phyloP scores from a whole-genome alignment of 192 early-diverging fungal genomes.

The Mortierella claussenii region DNA sequence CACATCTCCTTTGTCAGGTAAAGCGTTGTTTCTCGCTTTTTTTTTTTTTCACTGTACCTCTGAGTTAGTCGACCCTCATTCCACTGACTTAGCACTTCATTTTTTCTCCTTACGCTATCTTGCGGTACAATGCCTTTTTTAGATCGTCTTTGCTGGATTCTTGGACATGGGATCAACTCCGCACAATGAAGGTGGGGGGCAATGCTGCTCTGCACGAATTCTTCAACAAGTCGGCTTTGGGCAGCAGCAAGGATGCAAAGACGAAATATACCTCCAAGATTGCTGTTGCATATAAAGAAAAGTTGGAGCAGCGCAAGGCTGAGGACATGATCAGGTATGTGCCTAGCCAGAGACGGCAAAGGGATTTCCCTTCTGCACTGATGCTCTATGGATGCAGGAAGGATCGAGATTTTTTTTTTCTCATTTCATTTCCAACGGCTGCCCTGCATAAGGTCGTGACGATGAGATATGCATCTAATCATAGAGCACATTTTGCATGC shows the following conservation, averaged over 20 bases:
- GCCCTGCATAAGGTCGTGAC: neutral
- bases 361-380: too few relatives aligned
- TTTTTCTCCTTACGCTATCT: neutral
- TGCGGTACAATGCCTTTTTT: neutral
- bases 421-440: constrained; percentile 18
- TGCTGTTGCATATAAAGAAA: constrained; percentile 86
- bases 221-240: constrained; percentile 78
- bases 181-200: constrained; percentile 89
- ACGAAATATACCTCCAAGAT: constrained; percentile 81
- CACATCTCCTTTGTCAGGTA: constrained; percentile 98
- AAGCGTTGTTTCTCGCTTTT: neutral
- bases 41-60: neutral
- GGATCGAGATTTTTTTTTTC: constrained; percentile 11
- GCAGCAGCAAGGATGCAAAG: constrained; percentile 75
- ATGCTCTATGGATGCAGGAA: too few relatives aligned
- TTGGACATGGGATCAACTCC: constrained; percentile 94
- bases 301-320: constrained; percentile 72
- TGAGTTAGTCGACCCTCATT: neutral
- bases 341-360: too few relatives aligned
- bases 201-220: constrained; percentile 86
- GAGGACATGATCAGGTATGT: constrained; percentile 68
- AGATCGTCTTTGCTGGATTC: constrained; percentile 91
- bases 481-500: neutral
- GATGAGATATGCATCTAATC: neutral
- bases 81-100: neutral